Percentiles rank a stretch among this genome's conserved stretches.
These are phyloP conservation scores for Paecilomyces dactylethromorphus DNA, from an alignment of 2,329 filamentous ascomycete genomes.

Conservation along the genomic window DNA sequence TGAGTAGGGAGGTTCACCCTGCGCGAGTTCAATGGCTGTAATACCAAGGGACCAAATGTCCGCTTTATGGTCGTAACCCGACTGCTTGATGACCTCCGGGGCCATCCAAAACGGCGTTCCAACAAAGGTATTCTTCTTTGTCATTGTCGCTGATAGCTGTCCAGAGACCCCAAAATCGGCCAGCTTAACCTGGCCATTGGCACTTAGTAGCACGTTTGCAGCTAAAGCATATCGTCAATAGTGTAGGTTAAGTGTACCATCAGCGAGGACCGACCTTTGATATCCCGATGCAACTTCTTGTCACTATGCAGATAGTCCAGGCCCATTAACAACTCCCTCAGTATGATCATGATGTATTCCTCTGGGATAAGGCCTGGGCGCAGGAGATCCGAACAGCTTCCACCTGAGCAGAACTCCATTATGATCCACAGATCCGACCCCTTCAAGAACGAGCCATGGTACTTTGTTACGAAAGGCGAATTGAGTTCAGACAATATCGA, in stretches of 20 bases:
- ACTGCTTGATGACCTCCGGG: slow-evolving; percentile 96
- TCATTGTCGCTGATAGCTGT: slow-evolving; percentile 95
- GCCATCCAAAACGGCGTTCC: slow-evolving; percentile 99
- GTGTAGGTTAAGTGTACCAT: background rate
- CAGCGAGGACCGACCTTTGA: slow-evolving; percentile 64
- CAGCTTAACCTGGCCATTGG: slow-evolving; percentile 91
- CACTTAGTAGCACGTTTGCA: slow-evolving; percentile 82
- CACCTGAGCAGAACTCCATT: slow-evolving; percentile 98
- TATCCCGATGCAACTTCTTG: slow-evolving; percentile 92
- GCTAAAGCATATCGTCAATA: slow-evolving; percentile 45
- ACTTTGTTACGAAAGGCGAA: slow-evolving; percentile 94
- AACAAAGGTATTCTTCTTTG: slow-evolving; percentile 98
- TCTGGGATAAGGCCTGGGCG: slow-evolving; percentile 87
- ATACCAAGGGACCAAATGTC: slow-evolving; percentile 98
- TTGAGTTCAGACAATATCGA: slow-evolving; percentile 93
- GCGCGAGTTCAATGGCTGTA: slow-evolving; percentile 84
- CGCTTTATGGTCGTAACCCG: slow-evolving; percentile 94
- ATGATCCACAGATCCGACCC: slow-evolving; percentile 98
- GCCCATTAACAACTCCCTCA: slow-evolving; percentile 81
- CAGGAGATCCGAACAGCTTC: slow-evolving; percentile 92
- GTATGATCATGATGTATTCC: slow-evolving; percentile 94
- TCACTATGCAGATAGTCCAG: slow-evolving; percentile 90
- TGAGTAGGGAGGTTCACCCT: slow-evolving; percentile 87
- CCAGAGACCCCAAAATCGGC: slow-evolving; percentile 97
- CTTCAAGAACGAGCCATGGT: slow-evolving; percentile 94